Evolutionary conservation across 2,329 filamentous ascomycete genomes (phyloP).

Genomic region (Cercospora zeae-maydis): DNA sequence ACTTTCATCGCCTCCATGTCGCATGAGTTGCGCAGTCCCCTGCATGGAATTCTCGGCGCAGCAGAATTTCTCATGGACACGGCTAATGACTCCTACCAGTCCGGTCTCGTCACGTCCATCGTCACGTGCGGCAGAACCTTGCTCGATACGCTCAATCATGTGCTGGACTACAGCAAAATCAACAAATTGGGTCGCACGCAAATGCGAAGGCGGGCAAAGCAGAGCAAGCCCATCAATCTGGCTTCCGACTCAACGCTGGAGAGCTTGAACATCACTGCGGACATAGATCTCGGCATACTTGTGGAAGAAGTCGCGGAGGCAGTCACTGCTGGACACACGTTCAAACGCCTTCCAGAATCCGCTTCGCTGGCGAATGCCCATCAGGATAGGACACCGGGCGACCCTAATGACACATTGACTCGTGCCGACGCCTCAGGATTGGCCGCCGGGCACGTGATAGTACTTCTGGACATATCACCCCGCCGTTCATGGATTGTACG

Average conservation of each 20-base stretch:
- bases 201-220: slow-evolving; percentile 27
- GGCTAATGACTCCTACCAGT: slow-evolving; percentile 40
- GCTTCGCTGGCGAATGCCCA: slow-evolving; percentile 12
- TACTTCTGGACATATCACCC: slow-evolving; percentile 45
- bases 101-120: slow-evolving; percentile 47
- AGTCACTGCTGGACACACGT: slow-evolving; percentile 51
- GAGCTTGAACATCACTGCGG: slow-evolving; percentile 35
- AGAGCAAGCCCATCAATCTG: slow-evolving; percentile 32
- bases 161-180: slow-evolving; percentile 45
- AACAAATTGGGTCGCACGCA: slow-evolving; percentile 36
- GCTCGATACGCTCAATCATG: slow-evolving; percentile 45
- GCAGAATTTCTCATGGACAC: slow-evolving; percentile 50
- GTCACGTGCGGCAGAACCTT: slow-evolving; percentile 50
- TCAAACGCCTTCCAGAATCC: slow-evolving; percentile 31
- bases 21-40: slow-evolving; percentile 50
- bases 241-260: slow-evolving; percentile 26
- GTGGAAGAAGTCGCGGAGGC: slow-evolving; percentile 55
- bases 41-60: slow-evolving; percentile 50
- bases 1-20: slow-evolving; percentile 53
- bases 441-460: slow-evolving; percentile 33
- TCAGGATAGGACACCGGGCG: not conserved
- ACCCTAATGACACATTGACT: slow-evolving; percentile 5
- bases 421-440: not conserved
- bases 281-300: slow-evolving; percentile 45
- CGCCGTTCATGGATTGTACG: slow-evolving; percentile 43